A percentile compares a stretch with the other conserved stretches of the same genome.
phyloP scores from a whole-genome alignment of 2,329 filamentous ascomycete genomes.

The Penicillium frequentans region DNA sequence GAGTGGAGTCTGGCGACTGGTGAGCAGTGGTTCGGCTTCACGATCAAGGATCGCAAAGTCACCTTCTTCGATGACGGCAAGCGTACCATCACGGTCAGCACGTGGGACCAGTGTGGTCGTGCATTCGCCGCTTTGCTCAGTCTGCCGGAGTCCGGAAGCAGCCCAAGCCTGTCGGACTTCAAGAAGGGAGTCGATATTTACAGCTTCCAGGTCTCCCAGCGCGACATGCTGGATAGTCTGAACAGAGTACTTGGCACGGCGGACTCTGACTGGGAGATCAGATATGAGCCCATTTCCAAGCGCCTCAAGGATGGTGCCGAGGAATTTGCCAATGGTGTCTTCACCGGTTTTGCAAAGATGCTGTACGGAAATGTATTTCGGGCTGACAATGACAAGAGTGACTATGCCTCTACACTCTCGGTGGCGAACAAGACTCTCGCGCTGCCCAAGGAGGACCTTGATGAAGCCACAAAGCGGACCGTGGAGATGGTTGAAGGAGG shows the following conservation, averaged over 20 bases:
- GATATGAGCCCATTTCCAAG: conserved; percentile 8
- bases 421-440: conserved; percentile 8
- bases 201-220: conserved; percentile 60
- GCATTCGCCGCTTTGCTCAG: conserved; percentile 54
- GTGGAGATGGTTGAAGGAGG: conserved; percentile 14
- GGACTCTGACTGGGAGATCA: conserved; percentile 57
- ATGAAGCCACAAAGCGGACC: conserved; percentile 15
- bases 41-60: conserved; percentile 43
- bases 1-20: conserved; percentile 48
- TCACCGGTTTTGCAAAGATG: conserved; percentile 8
- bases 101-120: conserved; percentile 57
- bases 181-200: conserved; percentile 53
- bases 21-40: conserved; percentile 47
- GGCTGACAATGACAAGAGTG: neutral
- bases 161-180: conserved; percentile 32
- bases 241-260: conserved; percentile 57
- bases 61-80: conserved; percentile 58
- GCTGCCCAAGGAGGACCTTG: conserved; percentile 11
- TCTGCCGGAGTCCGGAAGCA: conserved; percentile 40
- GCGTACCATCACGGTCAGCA: conserved; percentile 58
- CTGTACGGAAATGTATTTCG: conserved; percentile 11
- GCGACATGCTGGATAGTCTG: conserved; percentile 62
- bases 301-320: conserved; percentile 10
- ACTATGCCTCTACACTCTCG: conserved; percentile 7
- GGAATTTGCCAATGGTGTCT: conserved; percentile 2